Evolutionary conservation across 2,329 filamentous ascomycete species (phyloP).

Genomic region (Ampelomyces quisqualis): DNA sequence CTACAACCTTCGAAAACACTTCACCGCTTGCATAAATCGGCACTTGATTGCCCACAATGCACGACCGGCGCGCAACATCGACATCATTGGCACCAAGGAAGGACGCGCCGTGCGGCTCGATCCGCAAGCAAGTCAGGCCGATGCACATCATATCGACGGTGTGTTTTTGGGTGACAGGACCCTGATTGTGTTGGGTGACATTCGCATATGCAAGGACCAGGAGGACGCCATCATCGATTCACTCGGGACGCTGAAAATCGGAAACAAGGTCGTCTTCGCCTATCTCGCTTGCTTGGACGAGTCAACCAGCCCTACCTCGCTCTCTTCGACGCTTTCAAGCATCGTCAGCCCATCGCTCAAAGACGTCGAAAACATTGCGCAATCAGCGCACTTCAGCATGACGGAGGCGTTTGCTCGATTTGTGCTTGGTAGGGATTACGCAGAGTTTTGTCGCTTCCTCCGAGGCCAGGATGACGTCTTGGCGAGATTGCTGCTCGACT

Average conservation of each 20-base stretch:
- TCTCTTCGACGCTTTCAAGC: conserved; percentile 18
- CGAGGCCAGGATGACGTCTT: conserved; percentile 25
- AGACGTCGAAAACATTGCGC: conserved; percentile 21
- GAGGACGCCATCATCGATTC: conserved; percentile 17
- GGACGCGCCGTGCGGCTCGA: conserved; percentile 8
- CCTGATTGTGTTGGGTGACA: conserved; percentile 19
- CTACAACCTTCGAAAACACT: conserved; percentile 24
- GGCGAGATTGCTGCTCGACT: conserved; percentile 17
- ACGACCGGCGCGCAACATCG: conserved; percentile 22
- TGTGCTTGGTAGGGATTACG: conserved; percentile 15
- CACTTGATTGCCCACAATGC: conserved; percentile 20
- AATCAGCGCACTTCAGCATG: conserved; percentile 17
- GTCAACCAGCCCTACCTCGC: conserved; percentile 3
- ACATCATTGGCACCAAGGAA: conserved; percentile 11
- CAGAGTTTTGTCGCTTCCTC: conserved; percentile 25
- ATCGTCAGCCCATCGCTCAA: conserved; percentile 20
- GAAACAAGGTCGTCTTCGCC: conserved; percentile 17
- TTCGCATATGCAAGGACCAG: conserved; percentile 17
- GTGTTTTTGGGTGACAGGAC: conserved; percentile 12
- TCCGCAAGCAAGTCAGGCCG: conserved; percentile 7
- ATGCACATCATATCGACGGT: conserved; percentile 20
- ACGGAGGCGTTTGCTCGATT: conserved; percentile 26
- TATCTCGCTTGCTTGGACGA: conserved; percentile 18
- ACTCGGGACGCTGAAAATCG: conserved; percentile 10
- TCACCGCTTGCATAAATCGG: conserved; percentile 27